A percentile compares a stretch with the other conserved stretches of the same genome.
Conservation (phyloP, 2,329 filamentous ascomycete genomes). For the Tolypocladium sp. region DNA sequence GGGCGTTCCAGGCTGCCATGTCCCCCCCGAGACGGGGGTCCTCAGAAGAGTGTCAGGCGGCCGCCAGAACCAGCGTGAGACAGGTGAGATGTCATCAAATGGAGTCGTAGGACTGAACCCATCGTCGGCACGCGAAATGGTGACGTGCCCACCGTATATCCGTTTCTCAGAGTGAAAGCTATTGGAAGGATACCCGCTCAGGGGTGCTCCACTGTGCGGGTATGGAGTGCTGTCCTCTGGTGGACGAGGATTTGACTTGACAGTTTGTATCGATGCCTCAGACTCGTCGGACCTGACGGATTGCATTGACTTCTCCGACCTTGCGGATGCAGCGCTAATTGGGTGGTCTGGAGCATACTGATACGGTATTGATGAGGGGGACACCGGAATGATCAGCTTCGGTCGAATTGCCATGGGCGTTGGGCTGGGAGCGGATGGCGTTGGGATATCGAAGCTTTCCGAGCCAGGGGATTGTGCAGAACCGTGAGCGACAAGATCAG, state of each 20-base stretch:
- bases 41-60: slow-evolving; percentile 8
- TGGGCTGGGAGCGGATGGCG: slow-evolving; percentile 24
- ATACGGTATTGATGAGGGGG: slow-evolving; percentile 5
- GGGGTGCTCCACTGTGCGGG: slow-evolving; percentile 11
- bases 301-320: slow-evolving; percentile 10
- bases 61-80: slow-evolving; percentile 11
- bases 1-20: slow-evolving; percentile 7
- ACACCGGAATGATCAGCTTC: slow-evolving; percentile 16
- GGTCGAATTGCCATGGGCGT: slow-evolving; percentile 20
- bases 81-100: slow-evolving; percentile 11
- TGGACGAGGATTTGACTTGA: slow-evolving; percentile 15
- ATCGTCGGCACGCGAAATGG: slow-evolving; percentile 2
- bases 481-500: not conserved
- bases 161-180: slow-evolving; percentile 3
- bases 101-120: slow-evolving; percentile 7
- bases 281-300: slow-evolving; percentile 13
- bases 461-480: not conserved
- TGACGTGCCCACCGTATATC: slow-evolving; percentile 11
- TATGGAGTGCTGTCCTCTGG: slow-evolving; percentile 22
- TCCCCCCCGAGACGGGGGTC: slow-evolving; percentile 7
- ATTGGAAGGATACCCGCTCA: slow-evolving; percentile 12
- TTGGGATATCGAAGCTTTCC: slow-evolving; percentile 11
- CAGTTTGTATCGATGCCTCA: slow-evolving; percentile 11
- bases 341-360: slow-evolving; percentile 1
- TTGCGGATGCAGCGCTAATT: slow-evolving; percentile 10